Percentiles rank a stretch among this genome's conserved stretches.
phyloP scores from a whole-genome alignment of 129 eudicot species.

The Ambrosia artemisiifolia region DNA sequence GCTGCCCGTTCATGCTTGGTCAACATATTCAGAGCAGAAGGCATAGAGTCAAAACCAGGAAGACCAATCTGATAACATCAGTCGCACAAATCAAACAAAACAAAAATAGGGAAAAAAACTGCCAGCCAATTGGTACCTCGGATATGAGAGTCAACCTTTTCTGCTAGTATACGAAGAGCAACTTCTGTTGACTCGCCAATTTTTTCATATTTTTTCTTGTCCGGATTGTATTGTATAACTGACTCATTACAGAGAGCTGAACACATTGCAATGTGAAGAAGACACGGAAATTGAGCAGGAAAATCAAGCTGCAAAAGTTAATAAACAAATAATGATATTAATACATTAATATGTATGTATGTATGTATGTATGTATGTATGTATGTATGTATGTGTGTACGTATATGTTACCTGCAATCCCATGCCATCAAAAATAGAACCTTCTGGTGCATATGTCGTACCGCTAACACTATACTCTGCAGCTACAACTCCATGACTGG shows the following conservation, averaged over 20 bases:
- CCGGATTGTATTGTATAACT: slow-evolving; percentile 84
- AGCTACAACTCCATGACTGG: slow-evolving; percentile 47
- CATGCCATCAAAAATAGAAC: slow-evolving; percentile 63
- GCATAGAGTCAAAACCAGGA: slow-evolving; percentile 99
- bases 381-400: no score
- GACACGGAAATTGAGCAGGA: slow-evolving; percentile 93
- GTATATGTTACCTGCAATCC: slow-evolving; percentile 49
- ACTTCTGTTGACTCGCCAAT: slow-evolving; percentile 99
- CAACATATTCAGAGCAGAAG: slow-evolving; percentile 91
- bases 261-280: slow-evolving; percentile 98
- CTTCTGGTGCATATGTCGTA: slow-evolving; percentile 97
- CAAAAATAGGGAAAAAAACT: not conserved
- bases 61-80: slow-evolving; percentile 73
- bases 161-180: slow-evolving; percentile 93
- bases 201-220: slow-evolving; percentile 83
- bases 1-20: slow-evolving; percentile 95
- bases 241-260: slow-evolving; percentile 99
- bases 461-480: slow-evolving; percentile 80
- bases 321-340: not conserved
- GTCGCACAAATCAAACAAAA: not conserved
- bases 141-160: slow-evolving; percentile 56
- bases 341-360: not conserved
- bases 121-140: not conserved
- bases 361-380: no score
- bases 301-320: slow-evolving; percentile 70